phyloP scores from a whole-genome alignment of 495 filamentous ascomycete species.

The Xeromyces bisporus region DNA sequence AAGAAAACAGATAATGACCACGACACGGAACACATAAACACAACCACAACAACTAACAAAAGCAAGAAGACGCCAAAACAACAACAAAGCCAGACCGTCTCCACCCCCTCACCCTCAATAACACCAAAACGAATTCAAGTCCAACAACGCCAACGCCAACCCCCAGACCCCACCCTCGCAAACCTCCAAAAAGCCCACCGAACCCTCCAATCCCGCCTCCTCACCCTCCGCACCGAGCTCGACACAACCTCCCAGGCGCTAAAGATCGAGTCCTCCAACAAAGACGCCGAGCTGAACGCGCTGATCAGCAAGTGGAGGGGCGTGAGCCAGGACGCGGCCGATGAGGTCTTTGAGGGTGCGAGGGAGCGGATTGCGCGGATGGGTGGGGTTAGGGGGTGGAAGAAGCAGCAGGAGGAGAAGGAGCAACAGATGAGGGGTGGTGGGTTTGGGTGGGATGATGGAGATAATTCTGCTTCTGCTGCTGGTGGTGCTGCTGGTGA shows the following conservation, averaged over 20 bases:
- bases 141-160: constrained; percentile 1
- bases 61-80: not conserved
- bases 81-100: not conserved
- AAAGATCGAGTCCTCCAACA: constrained; percentile 26
- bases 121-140: not conserved
- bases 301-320: constrained; percentile 32
- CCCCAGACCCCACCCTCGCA: constrained; percentile 4
- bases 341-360: constrained; percentile 30
- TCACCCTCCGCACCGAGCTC: constrained; percentile 20
- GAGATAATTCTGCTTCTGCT: constrained; percentile 4
- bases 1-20: not conserved
- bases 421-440: constrained; percentile 16
- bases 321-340: constrained; percentile 32
- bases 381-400: constrained; percentile 42
- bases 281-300: constrained; percentile 29
- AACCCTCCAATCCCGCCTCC: constrained; percentile 16
- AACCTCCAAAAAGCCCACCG: constrained; percentile 19
- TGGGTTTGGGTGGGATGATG: constrained; percentile 2
- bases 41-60: not conserved
- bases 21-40: not conserved
- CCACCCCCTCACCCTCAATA: not conserved
- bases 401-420: constrained; percentile 24
- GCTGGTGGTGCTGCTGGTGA: constrained; percentile 9
- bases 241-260: constrained; percentile 34
- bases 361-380: constrained; percentile 29